Evolutionary conservation across 139 green algal species (phyloP), one percentile per base, ranked within the genome.

Genomic region (Marvania coccoides): DNA sequence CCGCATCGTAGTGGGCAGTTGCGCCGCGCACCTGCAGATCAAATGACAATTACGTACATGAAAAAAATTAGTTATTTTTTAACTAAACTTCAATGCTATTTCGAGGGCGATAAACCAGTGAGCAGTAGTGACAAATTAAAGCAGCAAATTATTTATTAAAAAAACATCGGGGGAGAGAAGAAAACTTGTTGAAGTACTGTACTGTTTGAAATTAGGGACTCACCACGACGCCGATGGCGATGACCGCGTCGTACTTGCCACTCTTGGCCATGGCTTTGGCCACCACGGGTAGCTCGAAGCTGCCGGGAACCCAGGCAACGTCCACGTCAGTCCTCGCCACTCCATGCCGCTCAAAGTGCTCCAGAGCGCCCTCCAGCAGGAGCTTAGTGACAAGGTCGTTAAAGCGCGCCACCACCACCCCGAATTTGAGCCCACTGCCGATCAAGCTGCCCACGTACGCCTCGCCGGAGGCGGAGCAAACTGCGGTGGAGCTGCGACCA

Each of bases 1-100:
- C 93, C 0, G 92, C 91, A 33, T 98, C 93, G 72, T 97, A 98
- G 74, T 98, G 92, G 0, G 88, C 87, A 6, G 93, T 98, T n/a
- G 89, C 82, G 8, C 93, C 93, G 6, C 90, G 81, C 33, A 97
- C 85, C 86, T 93, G 79, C 30, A 37, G 64, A 6, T 10, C 24
- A 12, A 12, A n/a, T 47, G 38, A 12, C 10, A 9, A 47, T 47
- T 9, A 12, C 9, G 38, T n/a, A n/a, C 9, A 47, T 47, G 38
- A 12, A 47, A 47, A 9, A 12, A 47, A 47, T 12, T 9, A 47
- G 38, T 12, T 12, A n/a, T 47, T 47, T n/a, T 47, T 47, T 9
- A 47, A 47, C 38, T n/a, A n/a, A n/a, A n/a, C n/a, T n/a, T n/a
- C n/a, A n/a, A n/a, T n/a, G n/a, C n/a, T n/a, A n/a, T n/a, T n/a